These are phyloP conservation scores for Halteria grandinella DNA, from an alignment of 73 alveolate species.

Conservation along the genomic window DNA sequence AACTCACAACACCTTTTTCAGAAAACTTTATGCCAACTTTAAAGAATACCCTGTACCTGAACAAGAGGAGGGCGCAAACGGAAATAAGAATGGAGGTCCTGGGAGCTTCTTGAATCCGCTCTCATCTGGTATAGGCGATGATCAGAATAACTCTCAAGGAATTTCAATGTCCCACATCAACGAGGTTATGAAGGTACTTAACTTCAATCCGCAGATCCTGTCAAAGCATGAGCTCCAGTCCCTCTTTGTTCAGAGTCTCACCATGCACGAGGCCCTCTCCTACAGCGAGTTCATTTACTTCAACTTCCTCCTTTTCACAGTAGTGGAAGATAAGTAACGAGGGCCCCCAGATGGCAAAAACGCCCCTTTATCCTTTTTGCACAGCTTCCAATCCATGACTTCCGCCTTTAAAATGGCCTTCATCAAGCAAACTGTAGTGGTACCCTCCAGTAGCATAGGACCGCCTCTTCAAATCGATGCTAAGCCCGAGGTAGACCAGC, in stretches of 20 bases:
- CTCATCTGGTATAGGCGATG: too few relatives aligned
- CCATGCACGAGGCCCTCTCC: slow-evolving; percentile 11
- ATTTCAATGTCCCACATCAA: slow-evolving; percentile 1
- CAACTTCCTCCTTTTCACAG: neutral
- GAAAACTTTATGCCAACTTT: slow-evolving; percentile 4
- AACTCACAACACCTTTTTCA: neutral
- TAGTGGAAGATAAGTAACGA: slow-evolving; percentile 20
- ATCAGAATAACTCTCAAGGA: slow-evolving; percentile 8
- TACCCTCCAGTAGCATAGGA: too few relatives aligned
- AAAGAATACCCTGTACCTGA: slow-evolving; percentile 39
- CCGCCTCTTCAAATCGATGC: too few relatives aligned
- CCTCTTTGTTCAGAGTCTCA: slow-evolving; percentile 7
- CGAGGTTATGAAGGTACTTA: slow-evolving; percentile 31
- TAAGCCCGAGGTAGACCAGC: slow-evolving; percentile 7
- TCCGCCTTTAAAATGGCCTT: too few relatives aligned
- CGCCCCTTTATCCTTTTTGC: neutral
- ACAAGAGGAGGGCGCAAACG: slow-evolving; percentile 2
- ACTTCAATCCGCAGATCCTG: slow-evolving; percentile 16
- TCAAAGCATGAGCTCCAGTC: slow-evolving; percentile 42
- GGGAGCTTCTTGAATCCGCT: slow-evolving; percentile 1
- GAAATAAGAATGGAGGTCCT: neutral
- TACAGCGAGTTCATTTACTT: slow-evolving; percentile 19
- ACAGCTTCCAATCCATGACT: neutral
- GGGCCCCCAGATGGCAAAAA: neutral
- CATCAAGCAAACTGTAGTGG: too few relatives aligned